phyloP scores from a whole-genome alignment of 2,329 filamentous ascomycete genomes.

The Xylariaceae sp. region DNA sequence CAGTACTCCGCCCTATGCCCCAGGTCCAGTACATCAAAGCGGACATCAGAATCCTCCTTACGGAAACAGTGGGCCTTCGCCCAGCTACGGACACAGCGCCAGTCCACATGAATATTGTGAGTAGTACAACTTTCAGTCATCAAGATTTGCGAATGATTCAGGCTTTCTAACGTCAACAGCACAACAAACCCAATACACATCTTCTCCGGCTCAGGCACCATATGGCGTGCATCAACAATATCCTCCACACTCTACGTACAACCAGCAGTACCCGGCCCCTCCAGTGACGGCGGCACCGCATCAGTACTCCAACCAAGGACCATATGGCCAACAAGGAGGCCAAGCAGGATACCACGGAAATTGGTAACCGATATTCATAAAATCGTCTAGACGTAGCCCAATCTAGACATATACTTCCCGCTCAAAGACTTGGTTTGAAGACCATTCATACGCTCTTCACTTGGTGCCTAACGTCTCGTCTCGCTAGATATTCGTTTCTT shows the following conservation, averaged over 20 bases:
- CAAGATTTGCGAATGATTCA: not conserved
- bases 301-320: conserved; percentile 27
- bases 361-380: conserved; percentile 23
- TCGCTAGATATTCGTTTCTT: not conserved
- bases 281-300: conserved; percentile 23
- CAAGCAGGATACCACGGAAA: conserved; percentile 34
- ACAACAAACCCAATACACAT: conserved; percentile 31
- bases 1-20: conserved; percentile 19
- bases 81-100: conserved; percentile 30
- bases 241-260: conserved; percentile 29
- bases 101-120: conserved; percentile 31
- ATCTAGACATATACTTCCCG: not conserved
- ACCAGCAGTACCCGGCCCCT: conserved; percentile 25
- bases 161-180: conserved; percentile 14
- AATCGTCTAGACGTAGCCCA: not conserved
- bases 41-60: conserved; percentile 26
- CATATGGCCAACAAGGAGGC: conserved; percentile 29
- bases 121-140: conserved; percentile 6
- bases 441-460: not conserved
- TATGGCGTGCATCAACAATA: conserved; percentile 32
- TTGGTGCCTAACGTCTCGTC: not conserved
- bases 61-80: conserved; percentile 20
- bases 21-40: conserved; percentile 22
- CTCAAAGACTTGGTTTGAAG: not conserved
- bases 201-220: conserved; percentile 26